Evolutionary conservation across 2,329 filamentous ascomycete genomes (phyloP).

Genomic region (Tympanopsis confertula): DNA sequence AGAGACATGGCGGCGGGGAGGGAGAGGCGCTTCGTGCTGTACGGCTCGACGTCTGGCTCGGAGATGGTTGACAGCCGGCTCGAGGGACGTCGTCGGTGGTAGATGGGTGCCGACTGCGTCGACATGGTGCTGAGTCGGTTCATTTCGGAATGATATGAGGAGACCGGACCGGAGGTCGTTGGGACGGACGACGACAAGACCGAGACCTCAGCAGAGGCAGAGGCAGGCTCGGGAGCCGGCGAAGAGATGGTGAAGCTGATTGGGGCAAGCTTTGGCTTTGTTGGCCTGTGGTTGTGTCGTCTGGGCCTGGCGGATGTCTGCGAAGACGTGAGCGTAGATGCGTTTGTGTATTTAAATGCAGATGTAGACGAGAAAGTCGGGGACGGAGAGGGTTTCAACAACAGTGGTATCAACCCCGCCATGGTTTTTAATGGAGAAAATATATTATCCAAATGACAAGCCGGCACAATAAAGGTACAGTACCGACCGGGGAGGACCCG

Average conservation of each 20-base stretch:
- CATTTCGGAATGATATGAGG: not conserved
- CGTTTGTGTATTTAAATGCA: no score
- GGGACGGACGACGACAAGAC: not conserved
- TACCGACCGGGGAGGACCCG: not conserved
- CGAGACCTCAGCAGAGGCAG: no score
- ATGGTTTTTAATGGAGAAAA: no score
- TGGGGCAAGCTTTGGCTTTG: no score
- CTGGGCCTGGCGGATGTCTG: no score
- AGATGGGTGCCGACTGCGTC: no score
- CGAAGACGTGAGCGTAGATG: no score
- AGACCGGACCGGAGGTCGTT: not conserved
- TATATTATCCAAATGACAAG: not conserved
- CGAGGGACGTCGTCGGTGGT: not conserved
- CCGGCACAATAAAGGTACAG: not conserved
- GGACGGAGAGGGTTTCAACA: not conserved
- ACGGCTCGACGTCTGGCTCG: not conserved
- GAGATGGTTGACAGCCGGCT: not conserved
- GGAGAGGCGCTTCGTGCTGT: conserved; percentile 9
- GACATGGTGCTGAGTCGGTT: not conserved
- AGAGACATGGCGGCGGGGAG: conserved; percentile 10
- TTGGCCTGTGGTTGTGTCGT: no score
- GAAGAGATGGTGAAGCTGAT: no score
- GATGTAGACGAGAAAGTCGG: not conserved
- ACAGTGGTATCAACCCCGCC: not conserved
- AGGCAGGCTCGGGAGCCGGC: no score